Evolutionary conservation across 192 early-diverging fungal species (phyloP).

Genomic region (Entomortierella chlamydospora): DNA sequence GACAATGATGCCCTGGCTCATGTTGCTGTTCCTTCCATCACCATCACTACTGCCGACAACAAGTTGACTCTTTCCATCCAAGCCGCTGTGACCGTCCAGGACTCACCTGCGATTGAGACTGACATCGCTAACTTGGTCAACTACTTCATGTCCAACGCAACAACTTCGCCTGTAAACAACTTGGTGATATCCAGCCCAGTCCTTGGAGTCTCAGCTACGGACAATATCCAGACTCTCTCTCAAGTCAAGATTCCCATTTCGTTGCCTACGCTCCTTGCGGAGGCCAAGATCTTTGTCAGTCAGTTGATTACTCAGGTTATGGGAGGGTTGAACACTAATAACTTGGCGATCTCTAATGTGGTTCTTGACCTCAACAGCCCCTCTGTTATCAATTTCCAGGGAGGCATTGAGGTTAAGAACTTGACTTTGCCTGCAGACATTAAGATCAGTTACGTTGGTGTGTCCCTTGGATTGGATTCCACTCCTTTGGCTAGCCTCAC

Average conservation of each 20-base stretch:
- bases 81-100: constrained; percentile 38
- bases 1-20: constrained; percentile 37
- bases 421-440: constrained; percentile 43
- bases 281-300: constrained; percentile 23
- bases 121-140: constrained; percentile 44
- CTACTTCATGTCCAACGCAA: constrained; percentile 44
- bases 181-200: constrained; percentile 46
- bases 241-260: constrained; percentile 28
- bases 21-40: constrained; percentile 48
- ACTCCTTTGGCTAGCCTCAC: constrained; percentile 37
- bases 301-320: constrained; percentile 24
- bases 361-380: constrained; percentile 52
- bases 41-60: constrained; percentile 46
- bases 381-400: constrained; percentile 38
- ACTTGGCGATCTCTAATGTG: constrained; percentile 30
- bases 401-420: constrained; percentile 35
- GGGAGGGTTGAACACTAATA: constrained; percentile 37
- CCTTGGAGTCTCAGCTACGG: constrained; percentile 32
- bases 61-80: constrained; percentile 38
- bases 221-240: constrained; percentile 48
- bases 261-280: constrained; percentile 12
- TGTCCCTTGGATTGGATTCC: constrained; percentile 36
- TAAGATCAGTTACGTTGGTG: constrained; percentile 48
- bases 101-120: constrained; percentile 36
- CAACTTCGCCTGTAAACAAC: constrained; percentile 29